Evolutionary conservation across 495 filamentous ascomycete species (phyloP).

Genomic region (Aspergillus coremiiformis): DNA sequence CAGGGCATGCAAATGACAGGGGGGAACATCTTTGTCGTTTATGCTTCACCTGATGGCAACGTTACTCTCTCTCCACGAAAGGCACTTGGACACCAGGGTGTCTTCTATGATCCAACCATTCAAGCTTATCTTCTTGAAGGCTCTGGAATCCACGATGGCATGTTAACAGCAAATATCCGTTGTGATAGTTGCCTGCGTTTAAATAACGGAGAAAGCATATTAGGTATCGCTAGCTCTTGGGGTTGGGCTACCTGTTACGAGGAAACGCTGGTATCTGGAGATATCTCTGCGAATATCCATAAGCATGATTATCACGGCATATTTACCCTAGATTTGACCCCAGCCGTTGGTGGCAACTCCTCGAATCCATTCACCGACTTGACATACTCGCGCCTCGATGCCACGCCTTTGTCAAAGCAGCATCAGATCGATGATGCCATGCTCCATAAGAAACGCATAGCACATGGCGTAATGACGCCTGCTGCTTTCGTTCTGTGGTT

Average conservation of each 20-base stretch:
- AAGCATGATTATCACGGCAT: constrained; percentile 47
- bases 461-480: constrained; percentile 32
- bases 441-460: constrained; percentile 22
- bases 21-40: constrained; percentile 58
- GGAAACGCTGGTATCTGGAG: constrained; percentile 43
- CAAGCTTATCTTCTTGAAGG: constrained; percentile 48
- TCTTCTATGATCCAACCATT: constrained; percentile 39
- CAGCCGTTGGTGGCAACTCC: constrained; percentile 45
- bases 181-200: constrained; percentile 45
- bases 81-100: constrained; percentile 41
- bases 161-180: constrained; percentile 55
- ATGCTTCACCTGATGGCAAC: constrained; percentile 47
- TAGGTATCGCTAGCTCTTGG: constrained; percentile 40
- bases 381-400: constrained; percentile 3
- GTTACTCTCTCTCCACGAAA: constrained; percentile 53
- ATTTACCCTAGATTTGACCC: constrained; percentile 52
- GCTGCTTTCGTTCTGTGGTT: constrained; percentile 35
- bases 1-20: constrained; percentile 50
- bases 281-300: constrained; percentile 36
- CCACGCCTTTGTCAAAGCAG: constrained; percentile 6
- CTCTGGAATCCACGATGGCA: constrained; percentile 43
- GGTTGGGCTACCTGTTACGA: constrained; percentile 55
- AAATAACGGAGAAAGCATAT: constrained; percentile 45
- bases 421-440: constrained; percentile 13
- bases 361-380: constrained; percentile 50